A percentile compares a stretch with the other conserved stretches of the same genome.
These are phyloP conservation scores for Geosmithia flava DNA, from an alignment of 2,329 filamentous ascomycete genomes.

Conservation along the genomic window DNA sequence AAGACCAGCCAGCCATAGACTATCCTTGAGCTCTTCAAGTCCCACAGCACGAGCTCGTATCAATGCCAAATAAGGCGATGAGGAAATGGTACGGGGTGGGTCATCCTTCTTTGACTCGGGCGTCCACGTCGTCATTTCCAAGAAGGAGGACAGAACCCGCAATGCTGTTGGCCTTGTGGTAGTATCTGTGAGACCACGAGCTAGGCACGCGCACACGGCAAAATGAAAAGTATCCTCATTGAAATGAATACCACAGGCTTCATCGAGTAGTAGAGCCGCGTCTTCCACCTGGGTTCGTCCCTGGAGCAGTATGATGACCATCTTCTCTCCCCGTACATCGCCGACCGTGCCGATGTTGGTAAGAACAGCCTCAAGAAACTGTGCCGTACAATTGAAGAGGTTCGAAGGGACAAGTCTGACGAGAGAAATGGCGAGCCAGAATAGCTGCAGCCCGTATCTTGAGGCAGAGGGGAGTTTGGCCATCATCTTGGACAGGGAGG, in stretches of 20 bases:
- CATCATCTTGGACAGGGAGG: slow-evolving; percentile 59
- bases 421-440: slow-evolving; percentile 58
- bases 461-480: slow-evolving; percentile 53
- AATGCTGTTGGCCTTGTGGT: slow-evolving; percentile 46
- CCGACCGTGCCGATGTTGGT: slow-evolving; percentile 50
- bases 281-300: slow-evolving; percentile 49
- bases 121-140: slow-evolving; percentile 24
- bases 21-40: slow-evolving; percentile 48
- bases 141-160: slow-evolving; percentile 48
- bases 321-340: slow-evolving; percentile 45
- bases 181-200: slow-evolving; percentile 51
- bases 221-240: slow-evolving; percentile 53
- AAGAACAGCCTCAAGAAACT: slow-evolving; percentile 52
- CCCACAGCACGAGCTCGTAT: slow-evolving; percentile 44
- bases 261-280: slow-evolving; percentile 47
- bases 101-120: slow-evolving; percentile 6
- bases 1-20: slow-evolving; percentile 47
- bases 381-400: slow-evolving; percentile 54
- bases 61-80: slow-evolving; percentile 47
- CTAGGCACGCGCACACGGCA: slow-evolving; percentile 51
- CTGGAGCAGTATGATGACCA: slow-evolving; percentile 48
- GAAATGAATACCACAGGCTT: slow-evolving; percentile 55
- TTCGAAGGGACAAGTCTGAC: slow-evolving; percentile 48
- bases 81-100: slow-evolving; percentile 9
- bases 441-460: slow-evolving; percentile 55